These are phyloP conservation scores for Leucoagaricus sp. DNA, from an alignment of 1,284 basidiomycete species.

Conservation along the genomic window DNA sequence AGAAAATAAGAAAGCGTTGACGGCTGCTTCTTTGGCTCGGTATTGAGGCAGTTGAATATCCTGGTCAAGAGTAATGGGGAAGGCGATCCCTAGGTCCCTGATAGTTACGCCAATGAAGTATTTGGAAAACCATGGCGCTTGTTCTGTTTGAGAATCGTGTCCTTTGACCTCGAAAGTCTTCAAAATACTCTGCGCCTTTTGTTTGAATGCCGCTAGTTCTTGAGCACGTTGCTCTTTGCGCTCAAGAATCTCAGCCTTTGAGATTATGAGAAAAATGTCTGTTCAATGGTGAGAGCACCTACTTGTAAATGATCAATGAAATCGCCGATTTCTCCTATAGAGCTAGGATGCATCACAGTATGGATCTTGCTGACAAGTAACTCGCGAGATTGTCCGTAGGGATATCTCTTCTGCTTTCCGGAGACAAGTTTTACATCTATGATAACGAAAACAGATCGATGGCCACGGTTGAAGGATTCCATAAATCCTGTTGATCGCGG, in stretches of 20 bases:
- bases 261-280: neutral
- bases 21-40: constrained; percentile 40
- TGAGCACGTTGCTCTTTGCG: constrained; percentile 72
- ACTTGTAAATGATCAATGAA: constrained; percentile 84
- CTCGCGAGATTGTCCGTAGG: constrained; percentile 36
- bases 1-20: constrained; percentile 84
- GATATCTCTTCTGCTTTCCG: constrained; percentile 26
- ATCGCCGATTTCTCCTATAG: constrained; percentile 85
- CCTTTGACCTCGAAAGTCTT: constrained; percentile 70
- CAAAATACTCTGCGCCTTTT: constrained; percentile 72
- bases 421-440: constrained; percentile 65
- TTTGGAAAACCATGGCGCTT: constrained; percentile 60
- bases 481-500: constrained; percentile 45
- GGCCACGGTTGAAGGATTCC: constrained; percentile 53
- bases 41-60: constrained; percentile 49
- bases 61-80: constrained; percentile 68
- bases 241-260: constrained; percentile 69
- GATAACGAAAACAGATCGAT: constrained; percentile 80
- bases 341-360: constrained; percentile 90
- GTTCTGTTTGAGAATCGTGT: constrained; percentile 40
- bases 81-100: constrained; percentile 79
- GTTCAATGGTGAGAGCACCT: constrained; percentile 17
- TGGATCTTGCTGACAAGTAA: constrained; percentile 75
- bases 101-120: constrained; percentile 68
- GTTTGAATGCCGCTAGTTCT: constrained; percentile 82